These are phyloP conservation scores for Phlyctochytrium arcticum DNA, from an alignment of 192 early-diverging fungal species.

Conservation along the genomic window DNA sequence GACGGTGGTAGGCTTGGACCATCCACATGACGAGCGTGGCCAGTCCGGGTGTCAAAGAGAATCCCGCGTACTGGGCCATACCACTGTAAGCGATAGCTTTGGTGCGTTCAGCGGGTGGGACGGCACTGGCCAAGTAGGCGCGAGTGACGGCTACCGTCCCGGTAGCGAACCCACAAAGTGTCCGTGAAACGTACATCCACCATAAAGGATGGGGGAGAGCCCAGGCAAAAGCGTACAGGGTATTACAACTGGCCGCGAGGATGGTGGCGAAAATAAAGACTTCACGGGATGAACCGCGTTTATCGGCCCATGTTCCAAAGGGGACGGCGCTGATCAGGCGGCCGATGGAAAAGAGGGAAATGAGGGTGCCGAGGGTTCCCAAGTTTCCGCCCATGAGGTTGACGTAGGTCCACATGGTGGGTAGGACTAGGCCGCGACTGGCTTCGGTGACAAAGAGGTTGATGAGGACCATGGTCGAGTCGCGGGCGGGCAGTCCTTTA, in stretches of 20 bases:
- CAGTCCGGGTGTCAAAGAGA: constrained; percentile 29
- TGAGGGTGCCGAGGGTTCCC: constrained; percentile 13
- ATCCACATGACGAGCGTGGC: constrained; percentile 16
- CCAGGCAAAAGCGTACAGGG: constrained; percentile 23
- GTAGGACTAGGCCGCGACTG: constrained; percentile 25
- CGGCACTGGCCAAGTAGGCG: constrained; percentile 22
- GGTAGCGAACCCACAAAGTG: constrained; percentile 19
- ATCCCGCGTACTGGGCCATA: constrained; percentile 34
- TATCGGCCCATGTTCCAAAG: constrained; percentile 24
- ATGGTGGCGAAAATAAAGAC: constrained; percentile 20
- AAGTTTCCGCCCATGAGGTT: constrained; percentile 13
- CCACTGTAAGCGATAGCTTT: constrained; percentile 29
- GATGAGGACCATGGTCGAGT: constrained; percentile 14
- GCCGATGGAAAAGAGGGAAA: constrained; percentile 28
- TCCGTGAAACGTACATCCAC: constrained; percentile 9
- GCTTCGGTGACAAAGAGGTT: constrained; percentile 25
- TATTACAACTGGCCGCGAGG: constrained; percentile 10
- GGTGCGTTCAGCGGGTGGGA: constrained; percentile 2
- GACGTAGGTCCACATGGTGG: constrained; percentile 30
- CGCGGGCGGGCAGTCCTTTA: not conserved
- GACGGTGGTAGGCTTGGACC: not conserved
- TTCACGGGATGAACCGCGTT: constrained; percentile 16
- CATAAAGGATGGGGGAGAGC: constrained; percentile 13
- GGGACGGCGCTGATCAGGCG: constrained; percentile 25
- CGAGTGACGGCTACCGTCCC: constrained; percentile 18